Evolutionary conservation across 352 stramenopile genomes (phyloP).

Genomic region (Blastocystis sp.): DNA sequence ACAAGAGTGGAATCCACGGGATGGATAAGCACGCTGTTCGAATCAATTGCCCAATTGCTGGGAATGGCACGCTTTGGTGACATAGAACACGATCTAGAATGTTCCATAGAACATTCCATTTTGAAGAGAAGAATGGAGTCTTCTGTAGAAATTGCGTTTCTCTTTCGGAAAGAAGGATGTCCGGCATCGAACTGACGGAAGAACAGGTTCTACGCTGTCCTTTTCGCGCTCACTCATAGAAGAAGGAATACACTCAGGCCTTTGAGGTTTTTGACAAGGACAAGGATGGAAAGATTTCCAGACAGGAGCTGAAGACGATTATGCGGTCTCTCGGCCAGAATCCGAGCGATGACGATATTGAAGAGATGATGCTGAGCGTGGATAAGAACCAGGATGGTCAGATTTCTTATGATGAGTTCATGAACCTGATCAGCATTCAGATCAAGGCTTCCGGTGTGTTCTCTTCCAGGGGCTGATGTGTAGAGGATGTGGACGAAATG

Average conservation of each 20-base stretch:
- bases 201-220: conserved; percentile 36
- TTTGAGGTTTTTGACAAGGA: conserved; percentile 74
- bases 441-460: conserved; percentile 67
- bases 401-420: conserved; percentile 73
- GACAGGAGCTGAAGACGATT: conserved; percentile 72
- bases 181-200: conserved; percentile 58
- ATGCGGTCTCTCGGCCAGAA: conserved; percentile 73
- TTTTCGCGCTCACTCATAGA: conserved; percentile 60
- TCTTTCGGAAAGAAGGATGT: background rate
- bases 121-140: too few relatives aligned
- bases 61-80: too few relatives aligned
- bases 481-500: conserved; percentile 71
- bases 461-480: background rate
- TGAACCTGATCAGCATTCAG: conserved; percentile 73
- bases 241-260: conserved; percentile 72
- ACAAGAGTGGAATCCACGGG: too few relatives aligned
- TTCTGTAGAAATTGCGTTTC: too few relatives aligned
- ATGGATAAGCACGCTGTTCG: too few relatives aligned
- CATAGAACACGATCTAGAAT: too few relatives aligned
- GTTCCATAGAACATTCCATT: too few relatives aligned
- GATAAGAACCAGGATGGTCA: conserved; percentile 72
- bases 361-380: conserved; percentile 73
- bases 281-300: conserved; percentile 71
- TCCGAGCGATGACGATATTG: conserved; percentile 72
- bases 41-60: too few relatives aligned